Evolutionary conservation across 2,329 filamentous ascomycete species (phyloP).

Genomic region (Monosporascus sp.): DNA sequence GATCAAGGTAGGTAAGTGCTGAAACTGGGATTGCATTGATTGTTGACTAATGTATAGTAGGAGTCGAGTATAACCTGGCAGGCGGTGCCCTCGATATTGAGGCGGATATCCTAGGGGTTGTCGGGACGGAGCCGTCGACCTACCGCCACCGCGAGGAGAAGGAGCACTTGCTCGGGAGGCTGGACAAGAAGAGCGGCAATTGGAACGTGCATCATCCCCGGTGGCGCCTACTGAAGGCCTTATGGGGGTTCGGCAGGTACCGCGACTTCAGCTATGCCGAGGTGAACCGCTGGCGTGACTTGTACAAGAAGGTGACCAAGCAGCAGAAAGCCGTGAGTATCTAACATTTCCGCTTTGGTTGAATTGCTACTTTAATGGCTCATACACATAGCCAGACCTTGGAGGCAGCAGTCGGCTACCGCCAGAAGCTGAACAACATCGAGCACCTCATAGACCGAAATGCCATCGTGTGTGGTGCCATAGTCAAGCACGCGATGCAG

Average conservation of each 20-base stretch:
- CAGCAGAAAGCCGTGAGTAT: conserved; percentile 27
- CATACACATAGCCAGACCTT: conserved; percentile 33
- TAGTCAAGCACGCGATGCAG: conserved; percentile 37
- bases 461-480: conserved; percentile 38
- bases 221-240: conserved; percentile 34
- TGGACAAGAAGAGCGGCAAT: conserved; percentile 24
- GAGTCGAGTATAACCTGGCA: neutral
- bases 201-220: conserved; percentile 33
- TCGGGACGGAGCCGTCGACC: conserved; percentile 8
- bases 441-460: conserved; percentile 40
- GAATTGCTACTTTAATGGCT: neutral
- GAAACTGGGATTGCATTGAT: neutral
- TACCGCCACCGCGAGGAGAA: conserved; percentile 27
- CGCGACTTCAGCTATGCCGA: conserved; percentile 30
- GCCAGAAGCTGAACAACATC: conserved; percentile 43
- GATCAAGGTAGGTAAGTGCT: too few relatives aligned
- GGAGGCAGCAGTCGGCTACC: conserved; percentile 52
- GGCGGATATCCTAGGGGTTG: neutral
- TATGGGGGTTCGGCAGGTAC: conserved; percentile 33
- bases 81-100: neutral
- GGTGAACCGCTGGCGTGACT: conserved; percentile 27
- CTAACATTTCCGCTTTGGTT: neutral
- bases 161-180: conserved; percentile 21
- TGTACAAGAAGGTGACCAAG: conserved; percentile 32
- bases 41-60: neutral